phyloP scores from a whole-genome alignment of 2,329 filamentous ascomycete species.

The Leptographium galeiforme region DNA sequence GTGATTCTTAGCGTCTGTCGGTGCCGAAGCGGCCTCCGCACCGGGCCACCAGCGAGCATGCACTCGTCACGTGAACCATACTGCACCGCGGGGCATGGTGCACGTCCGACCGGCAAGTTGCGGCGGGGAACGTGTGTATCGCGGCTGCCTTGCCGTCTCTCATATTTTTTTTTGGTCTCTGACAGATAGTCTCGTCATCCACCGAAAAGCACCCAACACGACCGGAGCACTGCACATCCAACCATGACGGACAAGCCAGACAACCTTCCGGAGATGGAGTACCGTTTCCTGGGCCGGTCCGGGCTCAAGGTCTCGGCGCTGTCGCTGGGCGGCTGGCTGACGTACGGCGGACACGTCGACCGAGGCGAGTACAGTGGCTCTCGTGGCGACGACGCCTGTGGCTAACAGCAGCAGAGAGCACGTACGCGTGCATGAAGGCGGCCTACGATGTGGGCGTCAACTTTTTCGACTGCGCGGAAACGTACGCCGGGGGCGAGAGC shows the following conservation, averaged over 20 bases:
- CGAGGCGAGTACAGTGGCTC: slow-evolving; percentile 11
- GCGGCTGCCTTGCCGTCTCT: too few species aligned
- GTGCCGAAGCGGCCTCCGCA: too few species aligned
- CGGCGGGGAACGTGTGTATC: too few species aligned
- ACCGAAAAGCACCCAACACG: too few species aligned
- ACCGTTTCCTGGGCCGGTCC: slow-evolving; percentile 3
- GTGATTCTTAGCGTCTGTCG: too few species aligned
- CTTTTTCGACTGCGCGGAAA: slow-evolving; percentile 52
- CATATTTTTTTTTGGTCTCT: too few species aligned
- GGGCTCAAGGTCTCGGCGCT: slow-evolving; percentile 11
- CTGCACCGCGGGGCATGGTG: too few species aligned
- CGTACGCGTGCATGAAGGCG: slow-evolving; percentile 48
- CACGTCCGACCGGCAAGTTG: too few species aligned
- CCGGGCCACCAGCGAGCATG: too few species aligned
- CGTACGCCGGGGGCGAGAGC: slow-evolving; percentile 32
- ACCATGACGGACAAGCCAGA: slow-evolving; percentile 2
- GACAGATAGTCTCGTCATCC: too few species aligned
- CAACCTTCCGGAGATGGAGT: slow-evolving; percentile 7
- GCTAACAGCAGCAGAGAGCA: slow-evolving; percentile 28
- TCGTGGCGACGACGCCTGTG: not conserved
- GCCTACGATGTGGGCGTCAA: slow-evolving; percentile 49
- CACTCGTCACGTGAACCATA: too few species aligned
- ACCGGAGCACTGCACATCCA: not conserved
- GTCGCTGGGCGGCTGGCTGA: slow-evolving; percentile 37
- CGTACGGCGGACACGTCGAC: slow-evolving; percentile 27